These are phyloP conservation scores for Verticillium alfalfae DNA, from an alignment of 2,329 filamentous ascomycete species.

Conservation along the genomic window DNA sequence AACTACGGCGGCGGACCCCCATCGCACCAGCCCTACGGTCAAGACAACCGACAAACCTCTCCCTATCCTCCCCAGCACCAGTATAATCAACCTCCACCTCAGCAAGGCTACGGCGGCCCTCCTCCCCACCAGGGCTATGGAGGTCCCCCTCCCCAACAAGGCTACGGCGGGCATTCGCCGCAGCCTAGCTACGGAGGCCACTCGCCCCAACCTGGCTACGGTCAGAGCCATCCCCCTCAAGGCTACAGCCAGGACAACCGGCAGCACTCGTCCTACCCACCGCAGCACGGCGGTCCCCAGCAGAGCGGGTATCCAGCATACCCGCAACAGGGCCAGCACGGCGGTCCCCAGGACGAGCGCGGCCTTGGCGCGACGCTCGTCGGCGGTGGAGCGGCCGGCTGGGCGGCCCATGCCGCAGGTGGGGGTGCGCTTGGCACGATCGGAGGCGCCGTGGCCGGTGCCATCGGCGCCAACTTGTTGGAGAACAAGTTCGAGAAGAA, in stretches of 20 bases:
- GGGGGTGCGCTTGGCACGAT: constrained; percentile 45
- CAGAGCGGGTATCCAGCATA: constrained; percentile 9
- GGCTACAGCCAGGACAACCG: constrained; percentile 7
- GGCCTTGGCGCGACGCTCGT: constrained; percentile 49
- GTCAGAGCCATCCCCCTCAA: constrained; percentile 10
- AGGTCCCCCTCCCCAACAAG: constrained; percentile 5
- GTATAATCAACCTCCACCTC: not conserved
- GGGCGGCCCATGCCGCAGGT: constrained; percentile 47
- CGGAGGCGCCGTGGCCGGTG: constrained; percentile 44
- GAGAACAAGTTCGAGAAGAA: constrained; percentile 32
- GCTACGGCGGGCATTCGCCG: constrained; percentile 5
- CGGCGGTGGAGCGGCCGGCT: constrained; percentile 49
- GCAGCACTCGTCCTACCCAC: constrained; percentile 7
- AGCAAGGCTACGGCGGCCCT: constrained; percentile 10
- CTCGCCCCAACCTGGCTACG: constrained; percentile 4
- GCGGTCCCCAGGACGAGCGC: constrained; percentile 36
- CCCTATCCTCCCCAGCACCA: not conserved
- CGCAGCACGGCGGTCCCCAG: constrained; percentile 13
- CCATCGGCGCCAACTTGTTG: constrained; percentile 48
- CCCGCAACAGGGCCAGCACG: constrained; percentile 10
- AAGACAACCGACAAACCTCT: constrained; percentile 10
- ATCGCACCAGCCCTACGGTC: constrained; percentile 10
- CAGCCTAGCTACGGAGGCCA: constrained; percentile 12
- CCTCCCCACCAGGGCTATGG: constrained; percentile 12
- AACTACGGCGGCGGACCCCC: constrained; percentile 10